phyloP scores from a whole-genome alignment of 2,329 filamentous ascomycete species.

The Sporothrix phasma region DNA sequence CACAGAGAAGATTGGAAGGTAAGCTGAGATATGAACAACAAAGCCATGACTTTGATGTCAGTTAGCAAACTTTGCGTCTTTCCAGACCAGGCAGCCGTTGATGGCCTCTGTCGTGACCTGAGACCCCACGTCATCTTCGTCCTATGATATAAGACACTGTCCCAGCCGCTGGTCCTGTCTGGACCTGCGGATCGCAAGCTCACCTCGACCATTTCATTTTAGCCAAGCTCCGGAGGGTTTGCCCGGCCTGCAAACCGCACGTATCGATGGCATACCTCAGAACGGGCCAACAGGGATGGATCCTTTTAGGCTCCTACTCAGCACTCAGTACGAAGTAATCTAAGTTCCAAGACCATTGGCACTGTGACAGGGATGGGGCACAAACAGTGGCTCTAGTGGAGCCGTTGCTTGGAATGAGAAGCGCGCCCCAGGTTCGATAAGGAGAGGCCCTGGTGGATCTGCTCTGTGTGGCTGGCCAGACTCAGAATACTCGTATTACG shows the following conservation, averaged over 20 bases:
- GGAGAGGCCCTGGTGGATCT: background rate
- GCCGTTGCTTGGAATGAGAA: conserved; percentile 8
- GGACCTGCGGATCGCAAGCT: too few relatives aligned
- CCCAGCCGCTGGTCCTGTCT: background rate
- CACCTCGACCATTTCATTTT: too few relatives aligned
- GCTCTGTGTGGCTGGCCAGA: background rate
- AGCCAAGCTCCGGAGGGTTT: too few relatives aligned
- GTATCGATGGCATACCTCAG: background rate
- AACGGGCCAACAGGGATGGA: too few relatives aligned
- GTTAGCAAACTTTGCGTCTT: too few relatives aligned
- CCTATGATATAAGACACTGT: background rate
- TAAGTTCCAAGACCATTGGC: background rate
- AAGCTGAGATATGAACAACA: background rate
- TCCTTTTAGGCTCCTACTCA: too few relatives aligned
- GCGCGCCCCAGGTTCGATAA: conserved; percentile 11
- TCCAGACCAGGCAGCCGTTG: background rate
- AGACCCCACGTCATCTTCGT: conserved; percentile 6
- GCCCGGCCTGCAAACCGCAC: background rate
- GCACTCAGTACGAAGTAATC: too few relatives aligned
- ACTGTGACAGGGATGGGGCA: conserved; percentile 7
- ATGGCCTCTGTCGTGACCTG: background rate
- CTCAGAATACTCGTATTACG: too few relatives aligned
- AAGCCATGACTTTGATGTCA: too few relatives aligned
- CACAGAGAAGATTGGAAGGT: background rate
- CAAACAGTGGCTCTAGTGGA: conserved; percentile 8